Percentiles rank a stretch among this genome's conserved stretches.
phyloP scores from a whole-genome alignment of 169 alveolate species.

The Babesia ovata region DNA sequence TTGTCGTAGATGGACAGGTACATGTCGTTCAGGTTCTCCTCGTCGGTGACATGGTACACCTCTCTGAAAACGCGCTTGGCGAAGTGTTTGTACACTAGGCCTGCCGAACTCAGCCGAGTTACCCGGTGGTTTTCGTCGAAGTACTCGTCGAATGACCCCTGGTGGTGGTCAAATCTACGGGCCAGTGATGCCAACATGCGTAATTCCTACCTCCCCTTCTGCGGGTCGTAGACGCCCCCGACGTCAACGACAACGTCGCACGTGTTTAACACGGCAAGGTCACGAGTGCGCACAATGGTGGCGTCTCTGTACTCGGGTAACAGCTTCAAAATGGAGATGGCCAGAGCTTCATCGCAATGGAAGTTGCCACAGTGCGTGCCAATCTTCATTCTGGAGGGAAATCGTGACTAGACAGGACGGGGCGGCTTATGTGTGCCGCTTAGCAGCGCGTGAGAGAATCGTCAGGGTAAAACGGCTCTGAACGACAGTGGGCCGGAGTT shows the following conservation, averaged over 20 bases:
- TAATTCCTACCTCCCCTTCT: slow-evolving; percentile 38
- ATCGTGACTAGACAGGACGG: too few species aligned
- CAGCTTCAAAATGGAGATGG: slow-evolving; percentile 75
- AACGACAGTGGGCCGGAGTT: too few species aligned
- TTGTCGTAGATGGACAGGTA: slow-evolving; percentile 76
- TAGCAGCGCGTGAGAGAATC: too few species aligned
- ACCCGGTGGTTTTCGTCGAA: slow-evolving; percentile 68
- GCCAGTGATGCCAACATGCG: slow-evolving; percentile 36
- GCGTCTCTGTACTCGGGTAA: slow-evolving; percentile 81
- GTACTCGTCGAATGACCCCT: slow-evolving; percentile 80
- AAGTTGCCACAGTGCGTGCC: slow-evolving; percentile 80
- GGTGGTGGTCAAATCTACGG: slow-evolving; percentile 91
- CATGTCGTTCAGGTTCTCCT: slow-evolving; percentile 70
- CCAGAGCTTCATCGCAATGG: slow-evolving; percentile 80
- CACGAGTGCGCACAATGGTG: slow-evolving; percentile 85
- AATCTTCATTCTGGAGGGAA: slow-evolving; percentile 36
- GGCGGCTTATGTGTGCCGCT: too few species aligned
- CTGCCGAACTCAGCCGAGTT: slow-evolving; percentile 89
- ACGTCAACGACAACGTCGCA: slow-evolving; percentile 91
- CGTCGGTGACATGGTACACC: slow-evolving; percentile 73
- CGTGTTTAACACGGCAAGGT: slow-evolving; percentile 76
- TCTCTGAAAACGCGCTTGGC: slow-evolving; percentile 76
- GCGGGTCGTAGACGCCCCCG: slow-evolving; percentile 84
- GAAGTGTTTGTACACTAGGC: slow-evolving; percentile 88
- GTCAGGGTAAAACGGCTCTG: too few species aligned